Evolutionary conservation across 169 alveolate species (phyloP).

Genomic region (Eimeria brunetti): DNA sequence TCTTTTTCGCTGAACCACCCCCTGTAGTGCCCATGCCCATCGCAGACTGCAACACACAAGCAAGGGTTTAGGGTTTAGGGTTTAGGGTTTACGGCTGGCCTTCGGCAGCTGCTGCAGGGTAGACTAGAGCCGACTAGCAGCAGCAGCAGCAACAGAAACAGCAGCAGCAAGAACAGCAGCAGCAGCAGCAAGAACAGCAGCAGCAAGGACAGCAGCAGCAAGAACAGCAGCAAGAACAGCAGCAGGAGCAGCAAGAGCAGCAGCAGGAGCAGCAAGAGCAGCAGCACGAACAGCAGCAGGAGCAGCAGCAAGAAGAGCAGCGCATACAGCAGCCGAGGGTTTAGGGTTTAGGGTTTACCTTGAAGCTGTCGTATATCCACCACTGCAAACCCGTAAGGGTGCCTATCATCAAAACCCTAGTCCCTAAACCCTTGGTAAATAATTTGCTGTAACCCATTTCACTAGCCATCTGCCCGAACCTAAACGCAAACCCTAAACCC

Average conservation of each 20-base stretch:
- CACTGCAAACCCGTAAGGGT: constrained; percentile 99
- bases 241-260: no score
- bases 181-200: not conserved
- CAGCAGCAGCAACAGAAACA: not conserved
- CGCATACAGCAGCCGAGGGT: not conserved
- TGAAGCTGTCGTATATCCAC: constrained; percentile 98
- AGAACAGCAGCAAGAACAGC: not conserved
- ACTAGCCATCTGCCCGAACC: constrained; percentile 75
- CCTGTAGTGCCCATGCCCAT: constrained; percentile 86
- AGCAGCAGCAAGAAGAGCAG: no score
- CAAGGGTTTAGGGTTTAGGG: not conserved
- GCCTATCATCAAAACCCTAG: constrained; percentile 98
- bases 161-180: not conserved
- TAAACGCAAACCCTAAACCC: constrained; percentile 27
- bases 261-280: no score
- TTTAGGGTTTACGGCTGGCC: not conserved
- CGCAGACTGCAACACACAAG: constrained; percentile 66
- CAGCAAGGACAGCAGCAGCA: not conserved
- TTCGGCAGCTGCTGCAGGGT: not conserved
- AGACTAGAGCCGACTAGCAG: not conserved
- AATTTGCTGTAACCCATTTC: constrained; percentile 78
- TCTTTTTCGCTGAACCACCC: constrained; percentile 81
- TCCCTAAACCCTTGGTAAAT: constrained; percentile 89
- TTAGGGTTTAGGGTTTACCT: constrained; percentile 82
- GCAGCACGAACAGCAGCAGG: no score